A percentile compares a stretch with the other conserved stretches of the same genome.
phyloP scores from a whole-genome alignment of 345 rosid species.

The Rhodamnia argentea region DNA sequence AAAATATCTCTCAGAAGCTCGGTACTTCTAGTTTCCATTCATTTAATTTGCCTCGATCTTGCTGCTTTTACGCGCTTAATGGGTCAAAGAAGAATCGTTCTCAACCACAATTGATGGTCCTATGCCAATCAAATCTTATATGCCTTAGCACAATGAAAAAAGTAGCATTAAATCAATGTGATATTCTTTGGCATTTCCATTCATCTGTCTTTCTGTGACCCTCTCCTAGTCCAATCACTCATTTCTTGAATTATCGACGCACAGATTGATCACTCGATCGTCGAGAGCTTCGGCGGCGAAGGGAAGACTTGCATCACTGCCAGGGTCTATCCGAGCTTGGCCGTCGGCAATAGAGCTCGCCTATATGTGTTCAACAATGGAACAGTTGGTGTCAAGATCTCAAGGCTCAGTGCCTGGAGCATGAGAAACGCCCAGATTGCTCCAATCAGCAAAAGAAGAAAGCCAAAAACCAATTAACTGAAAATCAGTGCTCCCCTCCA shows the following conservation, averaged over 20 bases:
- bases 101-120: neutral
- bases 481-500: neutral
- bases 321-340: conserved; percentile 47
- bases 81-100: neutral
- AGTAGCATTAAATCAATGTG: neutral
- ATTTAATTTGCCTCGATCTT: neutral
- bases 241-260: neutral
- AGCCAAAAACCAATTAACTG: neutral
- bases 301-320: conserved; percentile 50
- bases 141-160: neutral
- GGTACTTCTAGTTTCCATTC: conserved; percentile 13
- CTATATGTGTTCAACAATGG: conserved; percentile 47
- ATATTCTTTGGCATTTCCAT: neutral
- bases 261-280: conserved; percentile 38
- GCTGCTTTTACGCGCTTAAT: neutral
- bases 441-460: neutral
- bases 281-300: conserved; percentile 47
- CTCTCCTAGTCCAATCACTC: neutral
- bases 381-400: conserved; percentile 14
- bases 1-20: conserved; percentile 45
- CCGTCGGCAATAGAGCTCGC: conserved; percentile 21
- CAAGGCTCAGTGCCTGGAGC: conserved; percentile 52
- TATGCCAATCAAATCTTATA: neutral
- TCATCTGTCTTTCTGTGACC: neutral
- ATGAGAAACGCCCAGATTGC: conserved; percentile 34